These are phyloP conservation scores for Scheffersomyces illinoinensis DNA, from an alignment of 1,139 yeast genomes.

Conservation along the genomic window DNA sequence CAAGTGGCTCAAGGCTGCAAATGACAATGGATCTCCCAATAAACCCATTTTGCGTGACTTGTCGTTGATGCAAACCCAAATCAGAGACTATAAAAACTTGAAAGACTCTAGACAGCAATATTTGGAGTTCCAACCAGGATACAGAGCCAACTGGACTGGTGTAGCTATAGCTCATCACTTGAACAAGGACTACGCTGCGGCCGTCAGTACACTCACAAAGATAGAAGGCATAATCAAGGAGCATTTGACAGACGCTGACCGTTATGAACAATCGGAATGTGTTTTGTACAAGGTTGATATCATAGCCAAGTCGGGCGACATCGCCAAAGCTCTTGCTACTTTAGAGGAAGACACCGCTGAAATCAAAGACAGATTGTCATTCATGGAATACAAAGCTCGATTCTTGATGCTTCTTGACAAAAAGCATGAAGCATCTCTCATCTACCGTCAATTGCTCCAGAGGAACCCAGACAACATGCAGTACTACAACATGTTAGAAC, in stretches of 20 bases:
- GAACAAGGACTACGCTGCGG: slow-evolving; percentile 62
- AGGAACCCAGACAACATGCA: slow-evolving; percentile 81
- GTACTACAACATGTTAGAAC: slow-evolving; percentile 69
- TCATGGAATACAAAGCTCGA: slow-evolving; percentile 67
- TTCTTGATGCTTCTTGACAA: slow-evolving; percentile 46
- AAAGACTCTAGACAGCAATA: slow-evolving; percentile 64
- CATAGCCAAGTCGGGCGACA: slow-evolving; percentile 64
- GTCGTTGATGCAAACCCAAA: slow-evolving; percentile 76
- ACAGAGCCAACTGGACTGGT: slow-evolving; percentile 90
- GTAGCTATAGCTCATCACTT: slow-evolving; percentile 85
- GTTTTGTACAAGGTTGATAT: slow-evolving; percentile 70
- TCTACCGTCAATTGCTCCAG: slow-evolving; percentile 69
- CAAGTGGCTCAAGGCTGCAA: slow-evolving; percentile 75
- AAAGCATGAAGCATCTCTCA: slow-evolving; percentile 62
- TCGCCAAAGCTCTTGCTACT: slow-evolving; percentile 60
- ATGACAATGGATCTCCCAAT: slow-evolving; percentile 78
- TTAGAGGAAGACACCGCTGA: slow-evolving; percentile 54
- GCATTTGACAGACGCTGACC: slow-evolving; percentile 64
- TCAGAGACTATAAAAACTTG: slow-evolving; percentile 68
- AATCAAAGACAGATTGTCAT: slow-evolving; percentile 64
- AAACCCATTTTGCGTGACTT: slow-evolving; percentile 80
- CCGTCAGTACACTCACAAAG: slow-evolving; percentile 69
- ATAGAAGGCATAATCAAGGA: slow-evolving; percentile 75
- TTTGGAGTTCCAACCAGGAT: slow-evolving; percentile 78
- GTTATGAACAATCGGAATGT: slow-evolving; percentile 80